phyloP scores from a whole-genome alignment of 2,329 filamentous ascomycete species.

The Apiospora koreana region DNA sequence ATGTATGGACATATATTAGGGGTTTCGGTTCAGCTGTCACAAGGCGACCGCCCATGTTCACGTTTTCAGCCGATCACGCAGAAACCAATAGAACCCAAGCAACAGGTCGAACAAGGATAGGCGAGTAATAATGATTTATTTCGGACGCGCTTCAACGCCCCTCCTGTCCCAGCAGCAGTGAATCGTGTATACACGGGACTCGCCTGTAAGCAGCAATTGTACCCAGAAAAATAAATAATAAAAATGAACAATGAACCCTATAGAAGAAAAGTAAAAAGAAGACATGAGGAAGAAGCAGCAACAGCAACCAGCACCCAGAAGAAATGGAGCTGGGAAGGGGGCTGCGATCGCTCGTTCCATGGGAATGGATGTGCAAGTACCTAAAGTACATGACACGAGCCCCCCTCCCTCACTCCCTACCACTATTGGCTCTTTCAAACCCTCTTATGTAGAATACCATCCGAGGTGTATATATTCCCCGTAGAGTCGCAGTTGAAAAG shows the following conservation, averaged over 20 bases:
- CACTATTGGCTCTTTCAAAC: not conserved
- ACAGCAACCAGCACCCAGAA: not conserved
- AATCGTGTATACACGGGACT: conserved; percentile 8
- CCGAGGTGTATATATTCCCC: conserved; percentile 1
- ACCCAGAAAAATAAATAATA: not conserved
- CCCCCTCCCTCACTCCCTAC: too few species aligned
- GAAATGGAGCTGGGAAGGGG: not conserved
- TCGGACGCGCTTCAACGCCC: not conserved
- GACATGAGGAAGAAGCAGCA: not conserved
- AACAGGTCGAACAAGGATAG: too few species aligned
- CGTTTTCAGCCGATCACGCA: too few species aligned
- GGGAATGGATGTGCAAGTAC: too few species aligned
- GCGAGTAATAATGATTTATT: not conserved
- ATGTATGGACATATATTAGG: too few species aligned
- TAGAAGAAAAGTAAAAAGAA: not conserved
- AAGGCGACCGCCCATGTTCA: too few species aligned
- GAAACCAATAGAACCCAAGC: too few species aligned
- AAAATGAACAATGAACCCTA: not conserved
- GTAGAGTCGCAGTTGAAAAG: not conserved
- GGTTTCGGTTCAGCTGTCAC: too few species aligned
- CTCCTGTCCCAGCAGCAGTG: conserved; percentile 1
- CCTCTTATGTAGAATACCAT: not conserved
- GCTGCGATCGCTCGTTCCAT: too few species aligned
- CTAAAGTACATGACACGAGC: too few species aligned
- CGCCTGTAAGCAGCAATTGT: not conserved